A percentile compares a stretch with the other conserved stretches of the same genome.
These are phyloP conservation scores for Rossbeevera mucosa DNA, from an alignment of 768 basidiomycete genomes.

Conservation along the genomic window DNA sequence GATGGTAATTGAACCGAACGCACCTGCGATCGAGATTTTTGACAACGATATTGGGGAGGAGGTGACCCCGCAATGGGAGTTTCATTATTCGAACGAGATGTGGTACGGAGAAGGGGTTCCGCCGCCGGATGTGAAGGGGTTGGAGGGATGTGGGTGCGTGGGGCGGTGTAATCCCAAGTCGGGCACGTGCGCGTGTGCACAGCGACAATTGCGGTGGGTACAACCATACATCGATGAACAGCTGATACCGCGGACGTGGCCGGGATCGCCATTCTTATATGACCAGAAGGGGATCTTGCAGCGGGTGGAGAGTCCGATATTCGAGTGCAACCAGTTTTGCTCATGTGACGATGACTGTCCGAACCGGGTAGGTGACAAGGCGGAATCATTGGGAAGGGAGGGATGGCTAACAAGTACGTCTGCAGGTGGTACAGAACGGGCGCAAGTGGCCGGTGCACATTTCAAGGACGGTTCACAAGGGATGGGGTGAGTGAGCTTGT, in stretches of 20 bases:
- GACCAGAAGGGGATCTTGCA: constrained; percentile 55
- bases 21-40: constrained; percentile 59
- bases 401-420: background rate
- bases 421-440: constrained; percentile 80
- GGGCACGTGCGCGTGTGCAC: constrained; percentile 67
- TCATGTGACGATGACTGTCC: constrained; percentile 75
- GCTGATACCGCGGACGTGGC: constrained; percentile 29
- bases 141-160: constrained; percentile 69
- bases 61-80: constrained; percentile 78
- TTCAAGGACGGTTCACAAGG: constrained; percentile 68
- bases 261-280: constrained; percentile 61
- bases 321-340: constrained; percentile 84
- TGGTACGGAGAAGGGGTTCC: constrained; percentile 69
- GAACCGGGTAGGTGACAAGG: constrained; percentile 55
- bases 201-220: constrained; percentile 44
- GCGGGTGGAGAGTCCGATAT: constrained; percentile 54
- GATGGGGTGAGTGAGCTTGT: constrained; percentile 60
- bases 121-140: constrained; percentile 50
- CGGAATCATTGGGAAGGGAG: background rate
- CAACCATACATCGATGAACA: constrained; percentile 16
- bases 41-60: constrained; percentile 66
- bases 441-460: constrained; percentile 60
- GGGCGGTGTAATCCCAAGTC: constrained; percentile 73
- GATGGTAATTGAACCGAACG: constrained; percentile 58
- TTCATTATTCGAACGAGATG: constrained; percentile 80